phyloP scores from a whole-genome alignment of 768 basidiomycete species.

The Tricholomella constricta region DNA sequence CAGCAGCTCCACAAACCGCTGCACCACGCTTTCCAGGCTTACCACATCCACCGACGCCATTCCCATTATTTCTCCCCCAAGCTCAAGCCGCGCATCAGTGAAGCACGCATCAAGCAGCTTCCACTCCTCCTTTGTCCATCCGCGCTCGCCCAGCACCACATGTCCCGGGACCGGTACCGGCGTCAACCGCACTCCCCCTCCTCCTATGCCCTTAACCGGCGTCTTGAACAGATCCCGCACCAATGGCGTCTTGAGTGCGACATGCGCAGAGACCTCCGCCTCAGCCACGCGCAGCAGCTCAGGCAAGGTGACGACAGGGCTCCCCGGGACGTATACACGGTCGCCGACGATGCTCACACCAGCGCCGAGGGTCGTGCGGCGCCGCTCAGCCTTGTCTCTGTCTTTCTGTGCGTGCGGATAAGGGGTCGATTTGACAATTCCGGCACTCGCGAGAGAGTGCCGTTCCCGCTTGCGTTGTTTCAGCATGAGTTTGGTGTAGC shows the following conservation, averaged over 20 bases:
- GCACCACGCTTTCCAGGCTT: constrained; percentile 56
- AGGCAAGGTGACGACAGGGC: constrained; percentile 53
- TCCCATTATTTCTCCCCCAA: constrained; percentile 41
- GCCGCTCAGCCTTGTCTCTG: too few relatives aligned
- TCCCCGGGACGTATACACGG: constrained; percentile 55
- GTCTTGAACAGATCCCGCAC: constrained; percentile 31
- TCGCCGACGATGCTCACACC: constrained; percentile 51
- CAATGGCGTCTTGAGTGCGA: neutral
- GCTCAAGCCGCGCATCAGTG: constrained; percentile 63
- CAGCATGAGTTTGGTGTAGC: constrained; percentile 56
- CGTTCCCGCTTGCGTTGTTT: constrained; percentile 34
- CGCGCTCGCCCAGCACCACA: constrained; percentile 19
- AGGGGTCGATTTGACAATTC: constrained; percentile 30
- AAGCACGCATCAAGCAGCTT: constrained; percentile 78
- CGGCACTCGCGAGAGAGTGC: constrained; percentile 26
- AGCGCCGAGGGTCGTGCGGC: constrained; percentile 21
- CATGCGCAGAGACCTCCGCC: constrained; percentile 38
- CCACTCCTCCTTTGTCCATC: constrained; percentile 81
- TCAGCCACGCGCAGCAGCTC: constrained; percentile 64
- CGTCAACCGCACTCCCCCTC: neutral
- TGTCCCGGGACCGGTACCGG: neutral
- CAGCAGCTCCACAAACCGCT: constrained; percentile 52
- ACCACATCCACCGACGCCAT: constrained; percentile 58
- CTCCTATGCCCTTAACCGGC: constrained; percentile 16
- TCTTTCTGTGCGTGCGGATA: constrained; percentile 3